These are phyloP conservation scores for Asterophora parasitica DNA, from an alignment of 768 basidiomycete species.

Conservation along the genomic window DNA sequence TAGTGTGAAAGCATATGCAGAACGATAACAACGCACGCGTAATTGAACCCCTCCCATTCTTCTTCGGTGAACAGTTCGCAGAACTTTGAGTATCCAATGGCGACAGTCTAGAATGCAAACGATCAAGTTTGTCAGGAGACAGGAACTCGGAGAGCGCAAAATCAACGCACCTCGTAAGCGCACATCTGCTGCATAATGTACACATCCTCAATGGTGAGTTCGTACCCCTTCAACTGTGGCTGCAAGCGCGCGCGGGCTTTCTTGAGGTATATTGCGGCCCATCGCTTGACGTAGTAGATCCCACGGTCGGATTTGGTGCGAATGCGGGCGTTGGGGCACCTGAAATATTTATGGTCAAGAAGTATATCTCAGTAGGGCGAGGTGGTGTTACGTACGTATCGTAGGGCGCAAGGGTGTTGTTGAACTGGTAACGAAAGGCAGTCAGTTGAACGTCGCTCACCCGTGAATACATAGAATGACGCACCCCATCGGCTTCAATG, in stretches of 20 bases:
- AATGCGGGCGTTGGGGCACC: conserved; percentile 59
- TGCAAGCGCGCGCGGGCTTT: conserved; percentile 60
- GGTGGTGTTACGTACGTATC: conserved; percentile 44
- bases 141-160: background rate
- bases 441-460: background rate
- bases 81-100: conserved; percentile 87
- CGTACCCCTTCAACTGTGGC: conserved; percentile 52
- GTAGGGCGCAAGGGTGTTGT: conserved; percentile 85
- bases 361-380: background rate
- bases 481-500: conserved; percentile 58
- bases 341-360: conserved; percentile 13
- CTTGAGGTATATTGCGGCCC: conserved; percentile 70
- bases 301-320: conserved; percentile 52
- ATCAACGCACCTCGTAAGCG: conserved; percentile 65
- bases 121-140: background rate
- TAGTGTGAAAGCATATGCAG: background rate
- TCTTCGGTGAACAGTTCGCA: conserved; percentile 86
- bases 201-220: conserved; percentile 61
- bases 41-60: conserved; percentile 93
- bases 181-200: conserved; percentile 81
- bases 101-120: conserved; percentile 60
- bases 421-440: conserved; percentile 41
- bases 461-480: conserved; percentile 21
- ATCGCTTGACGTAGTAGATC: conserved; percentile 50
- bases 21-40: conserved; percentile 48